Percentiles rank a stretch among this genome's conserved stretches.
These are phyloP conservation scores for Porcisia hertigi DNA, from an alignment of 208 protist species.

Conservation along the genomic window DNA sequence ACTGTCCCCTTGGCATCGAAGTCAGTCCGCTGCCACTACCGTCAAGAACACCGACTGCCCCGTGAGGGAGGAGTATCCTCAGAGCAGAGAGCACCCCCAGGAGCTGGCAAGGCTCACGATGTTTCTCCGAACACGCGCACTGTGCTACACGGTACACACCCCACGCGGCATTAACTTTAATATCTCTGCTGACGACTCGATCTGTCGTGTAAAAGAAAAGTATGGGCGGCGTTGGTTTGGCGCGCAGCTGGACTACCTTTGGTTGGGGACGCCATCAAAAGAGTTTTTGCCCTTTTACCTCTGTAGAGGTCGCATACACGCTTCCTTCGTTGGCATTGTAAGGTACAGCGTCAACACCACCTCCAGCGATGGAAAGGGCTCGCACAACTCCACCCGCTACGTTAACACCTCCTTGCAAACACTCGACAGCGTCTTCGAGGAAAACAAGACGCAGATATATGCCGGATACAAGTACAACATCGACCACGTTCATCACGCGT, in stretches of 20 bases:
- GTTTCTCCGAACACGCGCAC: conserved; percentile 30
- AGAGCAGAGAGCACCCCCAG: neutral
- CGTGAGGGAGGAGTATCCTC: neutral
- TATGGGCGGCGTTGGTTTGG: conserved; percentile 75
- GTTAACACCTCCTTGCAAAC: conserved; percentile 48
- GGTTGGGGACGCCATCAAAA: conserved; percentile 50
- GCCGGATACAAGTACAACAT: conserved; percentile 93
- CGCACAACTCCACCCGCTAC: conserved; percentile 31
- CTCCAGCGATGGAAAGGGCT: conserved; percentile 28
- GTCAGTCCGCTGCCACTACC: neutral
- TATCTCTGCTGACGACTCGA: conserved; percentile 50
- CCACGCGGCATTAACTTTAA: conserved; percentile 71
- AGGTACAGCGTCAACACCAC: conserved; percentile 40
- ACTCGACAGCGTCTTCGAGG: conserved; percentile 66
- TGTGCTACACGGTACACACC: conserved; percentile 60
- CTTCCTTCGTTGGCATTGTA: conserved; percentile 57
- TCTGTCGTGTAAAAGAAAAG: conserved; percentile 46
- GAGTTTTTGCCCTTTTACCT: conserved; percentile 91
- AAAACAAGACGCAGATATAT: conserved; percentile 85
- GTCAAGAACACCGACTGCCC: neutral
- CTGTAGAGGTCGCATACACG: conserved; percentile 62
- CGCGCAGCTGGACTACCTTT: conserved; percentile 59
- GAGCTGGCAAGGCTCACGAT: conserved; percentile 21
- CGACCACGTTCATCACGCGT: conserved; percentile 64
- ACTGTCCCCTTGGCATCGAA: neutral